These are phyloP conservation scores for Dendrobium chrysotoxum DNA, from an alignment of 106 monocot species.

Conservation along the genomic window DNA sequence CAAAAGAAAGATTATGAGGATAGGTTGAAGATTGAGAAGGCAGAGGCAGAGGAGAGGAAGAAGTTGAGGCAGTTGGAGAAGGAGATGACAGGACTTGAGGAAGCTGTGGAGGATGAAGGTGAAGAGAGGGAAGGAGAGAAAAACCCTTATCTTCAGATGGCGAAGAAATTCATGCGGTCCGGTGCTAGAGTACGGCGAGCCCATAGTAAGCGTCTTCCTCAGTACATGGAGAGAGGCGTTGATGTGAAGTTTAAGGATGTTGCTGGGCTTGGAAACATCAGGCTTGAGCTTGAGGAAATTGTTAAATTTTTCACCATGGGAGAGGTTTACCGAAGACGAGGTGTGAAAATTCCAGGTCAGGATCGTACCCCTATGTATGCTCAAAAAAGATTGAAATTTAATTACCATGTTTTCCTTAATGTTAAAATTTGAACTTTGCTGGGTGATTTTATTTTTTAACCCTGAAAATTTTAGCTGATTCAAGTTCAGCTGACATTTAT, in stretches of 20 bases:
- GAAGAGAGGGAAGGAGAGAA: constrained; percentile 49
- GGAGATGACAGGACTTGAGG: constrained; percentile 60
- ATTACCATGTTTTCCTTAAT: not conserved
- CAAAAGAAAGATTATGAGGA: constrained; percentile 86
- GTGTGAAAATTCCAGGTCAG: constrained; percentile 82
- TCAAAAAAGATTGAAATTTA: not conserved
- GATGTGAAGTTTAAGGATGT: constrained; percentile 82
- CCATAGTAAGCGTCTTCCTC: constrained; percentile 44
- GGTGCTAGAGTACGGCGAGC: constrained; percentile 70
- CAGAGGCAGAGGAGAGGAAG: constrained; percentile 73
- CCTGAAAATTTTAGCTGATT: not conserved
- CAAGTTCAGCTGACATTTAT: not conserved
- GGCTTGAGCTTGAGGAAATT: constrained; percentile 86
- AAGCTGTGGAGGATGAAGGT: constrained; percentile 30
- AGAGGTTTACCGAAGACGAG: constrained; percentile 77
- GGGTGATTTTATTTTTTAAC: not conserved
- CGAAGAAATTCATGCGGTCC: constrained; percentile 74
- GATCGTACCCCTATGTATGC: not conserved
- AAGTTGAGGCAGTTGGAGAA: constrained; percentile 70
- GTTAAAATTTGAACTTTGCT: not conserved
- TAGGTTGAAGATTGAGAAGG: constrained; percentile 80
- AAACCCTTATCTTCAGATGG: constrained; percentile 76
- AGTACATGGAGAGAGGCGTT: constrained; percentile 72
- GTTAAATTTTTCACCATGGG: constrained; percentile 85
- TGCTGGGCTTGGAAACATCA: constrained; percentile 85